Base-by-base conservation (phyloP, 768 basidiomycete genomes). In the Collybia mongolica region DNA sequence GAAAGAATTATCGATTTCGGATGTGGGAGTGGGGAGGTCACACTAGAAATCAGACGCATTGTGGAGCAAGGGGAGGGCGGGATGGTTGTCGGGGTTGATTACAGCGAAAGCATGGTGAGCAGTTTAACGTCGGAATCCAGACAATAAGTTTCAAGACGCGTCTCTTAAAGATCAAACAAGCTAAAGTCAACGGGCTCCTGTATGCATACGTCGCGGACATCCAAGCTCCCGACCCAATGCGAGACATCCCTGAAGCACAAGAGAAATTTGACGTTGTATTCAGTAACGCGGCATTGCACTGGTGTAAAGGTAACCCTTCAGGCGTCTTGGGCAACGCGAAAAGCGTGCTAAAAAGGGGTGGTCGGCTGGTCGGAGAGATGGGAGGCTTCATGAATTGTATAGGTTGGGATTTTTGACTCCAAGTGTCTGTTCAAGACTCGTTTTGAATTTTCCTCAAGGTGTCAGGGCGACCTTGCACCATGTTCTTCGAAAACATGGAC, bases 1-100 rank as follows among this genome's bases (percentile, higher is more conserved):
- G 86, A 92, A 56, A 72, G 73, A 43, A 84, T 93, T 39, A 70
- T 88, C 51, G 90, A 91, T 58, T 66, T 91, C 39, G 91, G 92
- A 2, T 93, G 91, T 60, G 91, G 93, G 15, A 90, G 84, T 39
- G 92, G 90, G 0, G 86, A 93, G 55, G 68, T 93, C 12, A 90
- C 88, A 0, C 54, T 77, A 42, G 67, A 76, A 48, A 72, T 95
- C 24, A 72, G 78, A 41, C 62, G 74, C 11, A 57, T 74, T 14
- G 87, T 93, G 5, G 63, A 65, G 32, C 57, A 66, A 62, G 72
- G 55, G 19, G 37, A 46, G 6, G 53, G 55, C 39, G 74, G 69
- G 6, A 86, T 90, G 0, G 39, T 74, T 15, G 74, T 88, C 9
- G 92, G 88, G 0, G 71, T 85, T 9, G 93, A 94, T 63, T 69